Evolutionary conservation across 495 filamentous ascomycete species (phyloP), one percentile per base, ranked within the genome.

Genomic region (Staphylotrichum longicolle): DNA sequence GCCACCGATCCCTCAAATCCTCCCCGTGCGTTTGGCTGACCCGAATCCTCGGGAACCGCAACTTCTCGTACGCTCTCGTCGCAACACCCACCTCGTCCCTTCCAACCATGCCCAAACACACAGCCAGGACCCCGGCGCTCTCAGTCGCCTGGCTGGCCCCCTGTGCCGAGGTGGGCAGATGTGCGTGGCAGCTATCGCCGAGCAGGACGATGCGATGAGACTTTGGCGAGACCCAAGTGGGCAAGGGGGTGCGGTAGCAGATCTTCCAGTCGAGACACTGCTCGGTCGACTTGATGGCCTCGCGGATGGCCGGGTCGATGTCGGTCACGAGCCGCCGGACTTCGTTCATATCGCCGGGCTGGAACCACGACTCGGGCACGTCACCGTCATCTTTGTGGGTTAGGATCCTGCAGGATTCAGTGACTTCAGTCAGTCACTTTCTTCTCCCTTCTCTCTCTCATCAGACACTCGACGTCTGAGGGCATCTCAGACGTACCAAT

Each of bases 1-100:
- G 80, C 80, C 80, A 83, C 15, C 80, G 67, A 63, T 82, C 78
- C n/a, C 80, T 61, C 34, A 83, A 52, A 61, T 82, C 80, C 64
- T 81, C 78, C 0, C 80, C 80, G 59, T 83, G 82, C 14, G 71
- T 73, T 63, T 82, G 80, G 50, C 76, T 79, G 37, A 74, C 66
- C 5, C 79, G 63, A 4, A 76, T 77, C 46, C 80, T 63, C 6
- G 63, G 64, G 61, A 83, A 83, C 7, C 80, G 70, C 32, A 83
- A 64, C 66, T 81, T 82, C 66, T 83, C 80, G 68, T 83, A 83
- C 5, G 72, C 70, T 53, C 80, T 64, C 8, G 80, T 82, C 69
- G 80, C 80, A 30, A 82, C 63, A 1, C 74, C 68, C 11, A 83
- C 64, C 44, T 80, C 76, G 0, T 73, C 74, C 48, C 71, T 76